Evolutionary conservation across 225 moss, liverwort and hornwort species (phyloP).

Genomic region (Thuidium tamariscinum): DNA sequence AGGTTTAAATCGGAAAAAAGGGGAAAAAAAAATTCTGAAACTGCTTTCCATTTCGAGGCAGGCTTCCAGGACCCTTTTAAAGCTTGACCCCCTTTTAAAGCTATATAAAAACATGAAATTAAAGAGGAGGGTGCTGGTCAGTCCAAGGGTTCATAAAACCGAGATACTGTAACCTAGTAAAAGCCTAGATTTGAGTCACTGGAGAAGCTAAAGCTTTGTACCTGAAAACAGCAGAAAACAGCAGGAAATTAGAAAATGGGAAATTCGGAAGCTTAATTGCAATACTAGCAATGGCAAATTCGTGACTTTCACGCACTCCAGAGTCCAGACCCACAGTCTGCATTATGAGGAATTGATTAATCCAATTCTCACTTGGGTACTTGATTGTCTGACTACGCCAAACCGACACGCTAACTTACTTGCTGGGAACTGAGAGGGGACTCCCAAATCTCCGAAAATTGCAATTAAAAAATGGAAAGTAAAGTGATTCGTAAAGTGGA

Average conservation of each 20-base stretch:
- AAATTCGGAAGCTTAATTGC: background rate
- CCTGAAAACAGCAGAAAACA: background rate
- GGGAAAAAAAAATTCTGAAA: background rate
- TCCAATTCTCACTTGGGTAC: background rate
- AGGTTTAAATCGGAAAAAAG: background rate
- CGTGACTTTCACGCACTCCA: background rate
- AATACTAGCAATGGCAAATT: background rate
- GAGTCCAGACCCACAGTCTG: background rate
- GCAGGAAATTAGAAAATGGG: background rate
- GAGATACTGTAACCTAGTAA: background rate
- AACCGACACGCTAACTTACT: background rate
- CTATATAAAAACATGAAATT: background rate
- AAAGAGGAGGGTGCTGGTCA: background rate
- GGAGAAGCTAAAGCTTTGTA: background rate
- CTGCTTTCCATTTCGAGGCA: background rate
- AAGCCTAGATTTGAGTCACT: conserved; percentile 1
- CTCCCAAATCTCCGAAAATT: background rate
- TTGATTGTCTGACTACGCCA: background rate
- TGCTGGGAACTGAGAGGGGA: background rate
- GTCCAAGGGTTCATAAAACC: background rate
- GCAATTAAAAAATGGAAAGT: background rate
- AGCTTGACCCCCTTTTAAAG: background rate
- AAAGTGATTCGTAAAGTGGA: background rate
- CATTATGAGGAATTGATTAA: background rate
- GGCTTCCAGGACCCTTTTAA: background rate